Base-by-base conservation (phyloP, 495 filamentous ascomycete species). In the Penicillium parvum region DNA sequence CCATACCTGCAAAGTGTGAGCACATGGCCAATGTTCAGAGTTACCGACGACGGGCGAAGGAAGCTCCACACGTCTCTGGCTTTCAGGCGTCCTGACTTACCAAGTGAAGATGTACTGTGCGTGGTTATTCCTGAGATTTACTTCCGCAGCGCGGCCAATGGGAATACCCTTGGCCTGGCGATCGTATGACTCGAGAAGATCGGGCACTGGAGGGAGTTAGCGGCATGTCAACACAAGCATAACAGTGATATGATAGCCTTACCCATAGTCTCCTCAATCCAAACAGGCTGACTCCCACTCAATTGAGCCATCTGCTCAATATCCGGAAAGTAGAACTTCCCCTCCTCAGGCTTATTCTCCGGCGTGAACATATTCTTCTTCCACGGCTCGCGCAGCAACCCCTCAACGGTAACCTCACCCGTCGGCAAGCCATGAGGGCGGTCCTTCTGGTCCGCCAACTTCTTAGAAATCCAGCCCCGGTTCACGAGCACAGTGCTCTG, bases 91-190 rank as follows among this genome's bases (percentile, higher is more conserved):
- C 22, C 17, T 6, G 40, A 71, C 81, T 57, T 79, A 96, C 92
- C 92, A 98, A 38, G 92, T 98, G 61, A 96, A 90, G 43, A 98
- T 96, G 58, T 98, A 98, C 69, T 98, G 91, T 51, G 86, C 81
- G 66, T 98, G 92, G 63, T 91, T 96, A 60, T 98, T 98, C 58
- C 86, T 78, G 63, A 98, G 66, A 65, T 92, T 95, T 45, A 98
- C 92, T 68, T 92, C 88, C 4, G 92, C 78, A 4, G 88, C 68
- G 58, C 90, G 77, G n/a, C 88, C 94, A 61, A 97, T 91, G 1
- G 92, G 92, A 28, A 92, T 83, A n/a, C 94, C 92, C 45, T 82
- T 84, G 7, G 76, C 76, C 53, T 83, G 73, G 54, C 86, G 72
- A 35, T 88, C 79, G 60, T 85, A 82, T 12, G 78, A 59, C 52